A percentile compares a stretch with the other conserved stretches of the same genome.
phyloP scores from a whole-genome alignment of 306 rosid genomes.

The Acacia acuminata region DNA sequence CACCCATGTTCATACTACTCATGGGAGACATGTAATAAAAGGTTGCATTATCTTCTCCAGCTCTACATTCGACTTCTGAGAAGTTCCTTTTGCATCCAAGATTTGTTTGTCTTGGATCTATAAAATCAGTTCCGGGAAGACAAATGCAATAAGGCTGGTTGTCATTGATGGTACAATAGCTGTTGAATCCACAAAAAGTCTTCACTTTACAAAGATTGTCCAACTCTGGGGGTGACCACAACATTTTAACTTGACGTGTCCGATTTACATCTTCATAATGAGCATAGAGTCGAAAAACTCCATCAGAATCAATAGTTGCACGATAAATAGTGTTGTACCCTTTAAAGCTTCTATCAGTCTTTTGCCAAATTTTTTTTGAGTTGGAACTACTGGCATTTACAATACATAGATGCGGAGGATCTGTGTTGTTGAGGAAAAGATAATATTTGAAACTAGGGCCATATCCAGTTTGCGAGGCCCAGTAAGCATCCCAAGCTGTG shows the following conservation, averaged over 20 bases:
- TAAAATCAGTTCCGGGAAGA: constrained; percentile 6
- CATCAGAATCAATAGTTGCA: constrained; percentile 32
- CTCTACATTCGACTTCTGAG: constrained; percentile 5
- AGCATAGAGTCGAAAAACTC: constrained; percentile 21
- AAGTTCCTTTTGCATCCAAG: constrained; percentile 36
- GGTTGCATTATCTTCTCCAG: background rate
- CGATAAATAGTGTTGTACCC: constrained; percentile 8
- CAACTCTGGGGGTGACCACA: background rate
- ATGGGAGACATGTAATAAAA: constrained; percentile 5
- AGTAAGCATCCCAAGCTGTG: constrained; percentile 3
- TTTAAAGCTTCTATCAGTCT: background rate
- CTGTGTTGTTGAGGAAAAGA: constrained; percentile 23
- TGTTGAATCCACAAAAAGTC: constrained; percentile 32
- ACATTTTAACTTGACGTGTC: background rate
- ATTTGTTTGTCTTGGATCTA: background rate
- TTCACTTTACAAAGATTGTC: background rate
- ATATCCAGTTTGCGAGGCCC: background rate
- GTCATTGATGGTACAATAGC: constrained; percentile 25
- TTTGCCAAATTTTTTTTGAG: background rate
- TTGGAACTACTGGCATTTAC: background rate
- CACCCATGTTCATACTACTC: background rate
- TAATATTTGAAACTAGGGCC: background rate
- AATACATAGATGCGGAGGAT: background rate
- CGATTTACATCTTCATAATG: background rate
- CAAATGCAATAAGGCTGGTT: background rate